Base-by-base conservation (phyloP, 1,284 basidiomycete genomes). In the Bondarzewia mesenterica region DNA sequence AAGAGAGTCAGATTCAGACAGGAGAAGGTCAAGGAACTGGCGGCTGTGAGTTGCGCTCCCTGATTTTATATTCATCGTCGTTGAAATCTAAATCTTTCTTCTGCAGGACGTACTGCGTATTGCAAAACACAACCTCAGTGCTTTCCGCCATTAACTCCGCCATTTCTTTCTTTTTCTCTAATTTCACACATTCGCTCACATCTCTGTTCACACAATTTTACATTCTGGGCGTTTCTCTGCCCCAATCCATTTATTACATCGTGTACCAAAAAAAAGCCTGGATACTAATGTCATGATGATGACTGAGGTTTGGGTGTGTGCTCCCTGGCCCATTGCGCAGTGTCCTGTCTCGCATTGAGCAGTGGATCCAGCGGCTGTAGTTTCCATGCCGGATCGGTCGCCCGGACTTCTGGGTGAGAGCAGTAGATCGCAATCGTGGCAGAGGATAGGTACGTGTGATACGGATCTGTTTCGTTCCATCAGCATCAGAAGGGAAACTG, bases 381-480 rank as follows among this genome's bases (percentile, higher is more conserved):
- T 44, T 57, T 64, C 87, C 78, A 89, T 18, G 14, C 12, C 21
- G n/a, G 3, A 10, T 39, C 38, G 2, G 21, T 22, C 10, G 14
- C 38, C 8, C 5, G 38, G 14, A 10, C 38, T 12, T 10, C 21
- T 12, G 21, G 16, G 10, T 39, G 14, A 3, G n/a, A 12, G 16
- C n/a, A 18, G 21, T 39, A 39, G 16, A 93, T 72, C 1, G 88
- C 74, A 27, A 94, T 60, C 0, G 88, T 83, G 0, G 93, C 92
- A 20, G 95, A 68, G 2, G 89, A 83, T 23, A 96, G 73, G 63
- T 95, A 96, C 0, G 91, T 93, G 58, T 96, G 93, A 63, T 83
- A 94, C 7, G 89, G 93, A 71, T 95, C 90, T 82, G 57, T 35
- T 35, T n/a, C 8, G 32, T 35, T 35, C n/a, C 32, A n/a, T 35